Conservation (phyloP, 2,329 filamentous ascomycete genomes). For the Aspergillus bombycis region DNA sequence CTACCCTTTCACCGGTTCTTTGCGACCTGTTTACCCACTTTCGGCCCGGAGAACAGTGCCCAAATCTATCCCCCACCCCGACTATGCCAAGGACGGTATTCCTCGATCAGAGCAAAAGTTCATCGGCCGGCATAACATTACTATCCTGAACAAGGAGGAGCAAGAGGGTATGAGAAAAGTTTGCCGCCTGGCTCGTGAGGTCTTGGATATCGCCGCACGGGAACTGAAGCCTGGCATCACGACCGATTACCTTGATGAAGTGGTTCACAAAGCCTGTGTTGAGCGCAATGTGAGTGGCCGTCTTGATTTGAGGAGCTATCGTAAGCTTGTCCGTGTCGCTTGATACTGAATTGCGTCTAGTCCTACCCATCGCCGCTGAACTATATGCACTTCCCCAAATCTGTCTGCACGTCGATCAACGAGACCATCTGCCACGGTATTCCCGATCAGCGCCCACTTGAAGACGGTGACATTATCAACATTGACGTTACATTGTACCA, state of each 20-base stretch:
- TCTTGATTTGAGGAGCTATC: not conserved
- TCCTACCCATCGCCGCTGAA: constrained; percentile 94
- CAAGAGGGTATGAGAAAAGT: constrained; percentile 92
- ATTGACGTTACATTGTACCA: constrained; percentile 96
- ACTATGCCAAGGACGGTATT: constrained; percentile 85
- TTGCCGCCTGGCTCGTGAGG: constrained; percentile 83
- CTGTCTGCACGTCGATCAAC: constrained; percentile 93
- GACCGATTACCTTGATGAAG: constrained; percentile 91
- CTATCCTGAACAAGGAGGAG: constrained; percentile 76
- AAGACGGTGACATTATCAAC: constrained; percentile 96
- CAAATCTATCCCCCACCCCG: constrained; percentile 77
- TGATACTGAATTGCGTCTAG: constrained; percentile 51
- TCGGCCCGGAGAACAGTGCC: constrained; percentile 74
- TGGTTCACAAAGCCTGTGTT: constrained; percentile 92
- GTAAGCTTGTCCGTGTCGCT: not conserved
- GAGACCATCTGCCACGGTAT: constrained; percentile 99
- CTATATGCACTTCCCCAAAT: constrained; percentile 97
- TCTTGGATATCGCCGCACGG: constrained; percentile 86
- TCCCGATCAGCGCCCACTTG: constrained; percentile 81
- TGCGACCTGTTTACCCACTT: constrained; percentile 86
- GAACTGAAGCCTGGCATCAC: constrained; percentile 88
- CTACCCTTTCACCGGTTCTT: constrained; percentile 76
- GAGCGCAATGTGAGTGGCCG: constrained; percentile 76
- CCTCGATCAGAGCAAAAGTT: constrained; percentile 67
- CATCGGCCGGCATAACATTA: constrained; percentile 76